Evolutionary conservation across 169 alveolate genomes (phyloP).

Genomic region (Cryptosporidium viatorum): DNA sequence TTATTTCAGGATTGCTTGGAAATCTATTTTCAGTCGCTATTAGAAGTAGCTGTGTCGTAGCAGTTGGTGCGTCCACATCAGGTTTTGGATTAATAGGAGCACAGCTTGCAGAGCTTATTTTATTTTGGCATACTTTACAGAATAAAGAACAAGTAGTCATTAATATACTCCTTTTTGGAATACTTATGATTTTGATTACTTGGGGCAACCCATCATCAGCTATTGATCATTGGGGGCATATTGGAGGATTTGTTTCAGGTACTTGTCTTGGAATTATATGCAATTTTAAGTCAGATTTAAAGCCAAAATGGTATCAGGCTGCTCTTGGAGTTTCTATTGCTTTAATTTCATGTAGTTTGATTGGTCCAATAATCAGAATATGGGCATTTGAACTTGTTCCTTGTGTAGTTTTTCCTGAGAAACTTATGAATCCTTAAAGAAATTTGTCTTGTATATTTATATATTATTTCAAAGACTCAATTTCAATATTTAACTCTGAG

Average conservation of each 20-base stretch:
- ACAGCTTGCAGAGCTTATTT: constrained; percentile 83
- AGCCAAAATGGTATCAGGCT: constrained; percentile 83
- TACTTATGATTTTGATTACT: constrained; percentile 81
- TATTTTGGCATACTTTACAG: constrained; percentile 84
- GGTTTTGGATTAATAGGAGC: constrained; percentile 87
- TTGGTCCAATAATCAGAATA: constrained; percentile 65
- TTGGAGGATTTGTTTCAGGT: constrained; percentile 86
- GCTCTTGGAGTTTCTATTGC: constrained; percentile 68
- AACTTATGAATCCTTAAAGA: constrained; percentile 9
- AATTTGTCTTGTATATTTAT: neutral
- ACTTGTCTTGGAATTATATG: constrained; percentile 81
- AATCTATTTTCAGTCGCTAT: constrained; percentile 83
- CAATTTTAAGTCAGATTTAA: constrained; percentile 80
- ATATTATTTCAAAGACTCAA: too few species aligned
- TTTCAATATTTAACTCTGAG: neutral
- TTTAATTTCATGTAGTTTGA: neutral
- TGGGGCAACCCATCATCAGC: constrained; percentile 84
- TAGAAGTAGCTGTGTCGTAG: constrained; percentile 80
- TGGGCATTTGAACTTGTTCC: constrained; percentile 69
- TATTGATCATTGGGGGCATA: constrained; percentile 86
- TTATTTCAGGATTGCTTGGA: constrained; percentile 83
- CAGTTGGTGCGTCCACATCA: constrained; percentile 88
- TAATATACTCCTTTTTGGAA: constrained; percentile 82
- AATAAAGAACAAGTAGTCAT: constrained; percentile 83
- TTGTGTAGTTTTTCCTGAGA: constrained; percentile 50